Percentiles rank a stretch among this genome's conserved stretches.
Conservation (phyloP, 1,284 basidiomycete species). For the Filobasidium uniguttulatum region DNA sequence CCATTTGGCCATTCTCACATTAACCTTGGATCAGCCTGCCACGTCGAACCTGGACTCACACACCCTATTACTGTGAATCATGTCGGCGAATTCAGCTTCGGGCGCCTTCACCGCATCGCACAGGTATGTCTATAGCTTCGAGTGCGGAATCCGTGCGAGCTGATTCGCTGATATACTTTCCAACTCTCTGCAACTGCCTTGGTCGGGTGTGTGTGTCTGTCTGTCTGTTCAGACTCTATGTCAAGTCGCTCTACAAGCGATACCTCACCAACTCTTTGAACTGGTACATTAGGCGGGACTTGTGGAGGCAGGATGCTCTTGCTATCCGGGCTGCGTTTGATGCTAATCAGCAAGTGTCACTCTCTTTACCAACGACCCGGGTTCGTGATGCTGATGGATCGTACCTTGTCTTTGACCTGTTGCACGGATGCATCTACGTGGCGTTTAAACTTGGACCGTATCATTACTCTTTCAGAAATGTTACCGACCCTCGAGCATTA, state of each 20-base stretch:
- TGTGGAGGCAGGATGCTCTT: constrained; percentile 71
- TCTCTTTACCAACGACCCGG: too few relatives aligned
- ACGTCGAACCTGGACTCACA: too few relatives aligned
- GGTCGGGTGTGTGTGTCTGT: too few relatives aligned
- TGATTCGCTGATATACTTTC: too few relatives aligned
- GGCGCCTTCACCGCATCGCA: too few relatives aligned
- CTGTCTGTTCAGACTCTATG: constrained; percentile 58
- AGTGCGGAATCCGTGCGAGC: too few relatives aligned
- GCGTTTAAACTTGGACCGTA: background rate
- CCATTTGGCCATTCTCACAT: too few relatives aligned
- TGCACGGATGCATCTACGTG: background rate
- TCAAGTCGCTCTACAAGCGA: constrained; percentile 82
- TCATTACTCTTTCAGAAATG: constrained; percentile 44
- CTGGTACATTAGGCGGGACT: constrained; percentile 71
- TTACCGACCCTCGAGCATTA: constrained; percentile 73
- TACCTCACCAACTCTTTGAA: constrained; percentile 71
- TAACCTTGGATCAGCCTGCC: too few relatives aligned
- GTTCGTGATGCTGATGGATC: background rate
- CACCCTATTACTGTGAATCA: too few relatives aligned
- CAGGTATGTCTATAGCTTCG: too few relatives aligned
- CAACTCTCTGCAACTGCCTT: too few relatives aligned
- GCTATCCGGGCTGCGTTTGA: constrained; percentile 85
- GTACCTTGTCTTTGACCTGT: background rate
- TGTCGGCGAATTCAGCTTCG: too few relatives aligned
- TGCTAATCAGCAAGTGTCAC: constrained; percentile 62